Percentiles rank a stretch among this genome's conserved stretches.
Conservation (phyloP, 192 early-diverging fungal genomes). For the Coemansia guatemalensis region DNA sequence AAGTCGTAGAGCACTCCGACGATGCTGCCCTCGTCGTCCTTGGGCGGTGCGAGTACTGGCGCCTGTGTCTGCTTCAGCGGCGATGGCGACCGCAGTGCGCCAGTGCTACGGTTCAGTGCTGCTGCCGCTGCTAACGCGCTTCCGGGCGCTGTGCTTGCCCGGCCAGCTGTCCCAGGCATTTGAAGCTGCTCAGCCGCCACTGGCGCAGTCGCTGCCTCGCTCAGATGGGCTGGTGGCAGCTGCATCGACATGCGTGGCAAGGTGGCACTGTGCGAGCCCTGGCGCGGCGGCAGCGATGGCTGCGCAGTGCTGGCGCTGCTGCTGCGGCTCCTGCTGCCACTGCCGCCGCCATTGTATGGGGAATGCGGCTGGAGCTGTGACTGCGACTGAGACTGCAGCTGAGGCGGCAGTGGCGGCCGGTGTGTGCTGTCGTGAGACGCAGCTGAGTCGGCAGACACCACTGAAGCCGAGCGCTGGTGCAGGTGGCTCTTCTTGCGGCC, state of each 20-base stretch:
- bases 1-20: conserved; percentile 35
- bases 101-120: neutral
- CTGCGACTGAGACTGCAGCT: too few species aligned
- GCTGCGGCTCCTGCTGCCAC: conserved; percentile 7
- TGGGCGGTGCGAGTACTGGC: neutral
- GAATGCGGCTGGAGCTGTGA: neutral
- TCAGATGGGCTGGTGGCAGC: neutral
- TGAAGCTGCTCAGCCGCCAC: neutral
- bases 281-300: neutral
- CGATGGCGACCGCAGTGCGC: neutral
- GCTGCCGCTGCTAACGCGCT: conserved; percentile 9
- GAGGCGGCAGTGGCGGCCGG: neutral
- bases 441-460: conserved; percentile 13
- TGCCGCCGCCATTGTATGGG: neutral
- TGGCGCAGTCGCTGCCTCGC: neutral
- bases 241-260: conserved; percentile 1
- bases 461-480: conserved; percentile 28
- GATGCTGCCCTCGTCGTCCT: neutral
- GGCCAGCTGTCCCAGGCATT: neutral
- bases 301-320: conserved; percentile 4
- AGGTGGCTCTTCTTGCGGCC: conserved; percentile 17
- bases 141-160: conserved; percentile 12
- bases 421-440: conserved; percentile 6
- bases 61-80: neutral
- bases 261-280: neutral